These are phyloP conservation scores for Lipomyces starkeyi DNA, from an alignment of 805 yeast genomes.

Conservation along the genomic window DNA sequence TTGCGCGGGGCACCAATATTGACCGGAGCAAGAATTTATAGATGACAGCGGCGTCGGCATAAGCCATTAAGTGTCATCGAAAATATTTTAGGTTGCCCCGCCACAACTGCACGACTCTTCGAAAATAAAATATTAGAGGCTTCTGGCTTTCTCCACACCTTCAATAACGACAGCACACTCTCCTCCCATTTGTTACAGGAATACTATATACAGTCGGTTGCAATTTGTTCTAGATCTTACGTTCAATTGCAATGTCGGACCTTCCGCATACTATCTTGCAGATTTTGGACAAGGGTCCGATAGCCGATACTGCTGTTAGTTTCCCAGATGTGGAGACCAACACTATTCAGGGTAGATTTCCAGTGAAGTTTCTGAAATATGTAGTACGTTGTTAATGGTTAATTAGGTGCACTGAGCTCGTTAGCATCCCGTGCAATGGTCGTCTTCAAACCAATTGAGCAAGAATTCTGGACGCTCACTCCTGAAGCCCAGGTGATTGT, in stretches of 20 bases:
- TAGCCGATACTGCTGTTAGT: constrained; percentile 69
- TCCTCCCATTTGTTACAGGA: not conserved
- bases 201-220: not conserved
- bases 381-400: not conserved
- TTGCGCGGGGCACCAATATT: too few species aligned
- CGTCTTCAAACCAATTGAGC: constrained; percentile 71
- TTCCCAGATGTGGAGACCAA: constrained; percentile 72
- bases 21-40: not conserved
- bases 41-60: not conserved
- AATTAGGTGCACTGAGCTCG: constrained; percentile 76
- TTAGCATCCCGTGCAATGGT: constrained; percentile 85
- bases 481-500: constrained; percentile 83
- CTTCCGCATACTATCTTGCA: constrained; percentile 55
- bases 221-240: not conserved
- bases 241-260: constrained; percentile 30
- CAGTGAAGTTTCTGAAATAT: not conserved
- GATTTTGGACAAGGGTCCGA: constrained; percentile 67
- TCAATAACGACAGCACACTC: not conserved
- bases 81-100: not conserved
- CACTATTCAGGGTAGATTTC: constrained; percentile 57
- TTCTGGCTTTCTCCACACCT: not conserved
- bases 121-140: not conserved
- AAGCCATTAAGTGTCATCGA: not conserved
- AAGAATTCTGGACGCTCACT: constrained; percentile 75
- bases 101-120: not conserved